Evolutionary conservation across 768 basidiomycete species (phyloP), one percentile per base, ranked within the genome.

Genomic region (Coprinellus micaceus): DNA sequence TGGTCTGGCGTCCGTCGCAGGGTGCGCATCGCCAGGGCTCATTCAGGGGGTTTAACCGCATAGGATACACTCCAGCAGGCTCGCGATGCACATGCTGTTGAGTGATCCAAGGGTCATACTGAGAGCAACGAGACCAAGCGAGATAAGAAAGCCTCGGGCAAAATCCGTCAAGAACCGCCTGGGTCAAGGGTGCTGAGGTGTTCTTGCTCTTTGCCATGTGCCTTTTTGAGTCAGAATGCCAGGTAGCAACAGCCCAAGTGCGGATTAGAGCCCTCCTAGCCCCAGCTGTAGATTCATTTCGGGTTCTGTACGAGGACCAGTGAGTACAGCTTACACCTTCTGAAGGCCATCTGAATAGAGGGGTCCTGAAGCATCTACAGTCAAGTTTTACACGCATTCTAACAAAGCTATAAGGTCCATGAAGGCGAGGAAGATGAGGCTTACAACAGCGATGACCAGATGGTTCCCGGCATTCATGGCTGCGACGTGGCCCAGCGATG

Each of bases 401-500:
- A 50, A 30, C 48, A 50, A 50, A 33, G 26, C 28, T 33, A 6
- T 50, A 22, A 33, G 30, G 28, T 50, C 28, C 28, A 30, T 50
- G 48, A 50, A 36, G 48, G 17, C 17, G 13, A 17, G 22, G 48
- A 50, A 29, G 26, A 50, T 29, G 12, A n/a, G 48, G 26, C 28
- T 50, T 33, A 50, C 48, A 50, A n/a, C 48, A 50, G 33, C 28
- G 17, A 50, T 15, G 30, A 28, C 2, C 24, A 22, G 7, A n/a
- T 47, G 45, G 45, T 47, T 22, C 4, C 48, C 48, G 48, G 48
- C 21, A 26, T 50, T 50, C 48, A 50, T 30, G 24, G 28, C n/a
- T 15, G 17, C 48, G 30, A 50, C 48, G 26, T 30, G 48, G 48
- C 51, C 56, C 50, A 51, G 55, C 46, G 17, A 57, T 33, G 10